These are phyloP conservation scores for Grosmannia clavigera DNA, from an alignment of 2,329 filamentous ascomycete genomes.

Conservation along the genomic window DNA sequence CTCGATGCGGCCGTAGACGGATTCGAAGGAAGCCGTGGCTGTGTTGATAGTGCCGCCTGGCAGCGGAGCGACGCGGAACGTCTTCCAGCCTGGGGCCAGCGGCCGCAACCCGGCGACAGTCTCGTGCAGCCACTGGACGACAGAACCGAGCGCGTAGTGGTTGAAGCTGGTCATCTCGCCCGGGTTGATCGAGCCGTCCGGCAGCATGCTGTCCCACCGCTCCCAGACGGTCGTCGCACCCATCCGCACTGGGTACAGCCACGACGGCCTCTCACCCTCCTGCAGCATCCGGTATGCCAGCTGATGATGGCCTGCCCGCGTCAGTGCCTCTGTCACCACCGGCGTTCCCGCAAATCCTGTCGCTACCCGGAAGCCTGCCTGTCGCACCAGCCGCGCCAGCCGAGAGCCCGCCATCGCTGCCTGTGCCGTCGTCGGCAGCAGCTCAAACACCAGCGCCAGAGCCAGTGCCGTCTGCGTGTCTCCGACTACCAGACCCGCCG, in stretches of 20 bases:
- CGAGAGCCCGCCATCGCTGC: constrained; percentile 3
- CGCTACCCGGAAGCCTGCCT: constrained; percentile 11
- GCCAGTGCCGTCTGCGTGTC: constrained; percentile 19
- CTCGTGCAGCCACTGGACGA: constrained; percentile 25
- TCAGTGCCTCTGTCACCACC: constrained; percentile 11
- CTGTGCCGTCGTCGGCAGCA: constrained; percentile 5
- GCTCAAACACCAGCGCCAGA: constrained; percentile 16
- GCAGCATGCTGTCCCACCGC: constrained; percentile 27
- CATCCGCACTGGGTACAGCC: constrained; percentile 26
- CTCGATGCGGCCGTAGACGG: constrained; percentile 20
- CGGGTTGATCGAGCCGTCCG: constrained; percentile 23
- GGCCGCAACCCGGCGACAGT: constrained; percentile 20
- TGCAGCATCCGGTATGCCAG: constrained; percentile 23
- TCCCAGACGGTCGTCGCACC: constrained; percentile 29
- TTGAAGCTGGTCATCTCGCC: constrained; percentile 28
- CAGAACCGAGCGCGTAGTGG: constrained; percentile 27
- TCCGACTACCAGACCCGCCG: constrained; percentile 11
- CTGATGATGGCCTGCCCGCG: background rate
- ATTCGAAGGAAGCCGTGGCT: constrained; percentile 16
- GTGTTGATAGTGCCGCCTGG: constrained; percentile 16
- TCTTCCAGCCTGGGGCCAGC: constrained; percentile 19
- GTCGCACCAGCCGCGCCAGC: constrained; percentile 5
- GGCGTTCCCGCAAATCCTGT: constrained; percentile 18
- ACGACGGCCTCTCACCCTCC: constrained; percentile 20
- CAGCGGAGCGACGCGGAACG: constrained; percentile 16